Percentiles rank a stretch among this genome's conserved stretches.
These are phyloP conservation scores for Cymbidium sinense DNA, from an alignment of 106 monocot species.

Conservation along the genomic window DNA sequence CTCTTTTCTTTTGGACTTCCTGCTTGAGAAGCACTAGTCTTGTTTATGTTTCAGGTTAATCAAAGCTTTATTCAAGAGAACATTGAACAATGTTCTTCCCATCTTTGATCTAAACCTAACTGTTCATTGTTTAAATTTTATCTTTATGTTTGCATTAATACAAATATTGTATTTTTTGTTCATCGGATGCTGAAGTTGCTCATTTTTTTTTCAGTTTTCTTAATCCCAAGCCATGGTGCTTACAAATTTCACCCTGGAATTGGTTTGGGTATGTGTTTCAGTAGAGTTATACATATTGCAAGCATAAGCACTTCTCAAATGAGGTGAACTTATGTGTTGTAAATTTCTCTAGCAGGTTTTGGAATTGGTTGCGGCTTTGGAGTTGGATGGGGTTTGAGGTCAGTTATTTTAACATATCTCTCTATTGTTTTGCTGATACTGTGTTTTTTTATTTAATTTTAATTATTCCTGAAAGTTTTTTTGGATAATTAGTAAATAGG, in stretches of 20 bases:
- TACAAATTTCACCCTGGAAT: constrained; percentile 63
- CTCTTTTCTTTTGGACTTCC: neutral
- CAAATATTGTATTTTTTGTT: neutral
- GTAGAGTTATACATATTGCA: neutral
- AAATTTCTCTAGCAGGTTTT: constrained; percentile 34
- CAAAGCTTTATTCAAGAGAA: neutral
- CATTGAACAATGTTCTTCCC: neutral
- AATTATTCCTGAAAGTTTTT: neutral
- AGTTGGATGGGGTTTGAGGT: constrained; percentile 90
- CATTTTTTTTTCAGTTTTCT: neutral
- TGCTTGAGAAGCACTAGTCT: neutral
- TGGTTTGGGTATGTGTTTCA: constrained; percentile 49
- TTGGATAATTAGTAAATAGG: constrained; percentile 7
- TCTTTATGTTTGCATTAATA: neutral
- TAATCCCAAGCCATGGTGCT: constrained; percentile 37
- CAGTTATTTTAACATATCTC: neutral
- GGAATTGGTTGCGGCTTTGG: constrained; percentile 80
- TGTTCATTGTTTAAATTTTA: too few relatives aligned
- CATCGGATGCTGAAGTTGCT: neutral
- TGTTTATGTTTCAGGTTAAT: neutral
- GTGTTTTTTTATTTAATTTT: neutral
- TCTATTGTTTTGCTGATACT: neutral
- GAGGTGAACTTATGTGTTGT: neutral
- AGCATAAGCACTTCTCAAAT: neutral
- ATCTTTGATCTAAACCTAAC: too few relatives aligned